Percentiles rank a stretch among this genome's conserved stretches.
These are phyloP conservation scores for Rosa lucieae DNA, from an alignment of 306 rosid species.

Conservation along the genomic window DNA sequence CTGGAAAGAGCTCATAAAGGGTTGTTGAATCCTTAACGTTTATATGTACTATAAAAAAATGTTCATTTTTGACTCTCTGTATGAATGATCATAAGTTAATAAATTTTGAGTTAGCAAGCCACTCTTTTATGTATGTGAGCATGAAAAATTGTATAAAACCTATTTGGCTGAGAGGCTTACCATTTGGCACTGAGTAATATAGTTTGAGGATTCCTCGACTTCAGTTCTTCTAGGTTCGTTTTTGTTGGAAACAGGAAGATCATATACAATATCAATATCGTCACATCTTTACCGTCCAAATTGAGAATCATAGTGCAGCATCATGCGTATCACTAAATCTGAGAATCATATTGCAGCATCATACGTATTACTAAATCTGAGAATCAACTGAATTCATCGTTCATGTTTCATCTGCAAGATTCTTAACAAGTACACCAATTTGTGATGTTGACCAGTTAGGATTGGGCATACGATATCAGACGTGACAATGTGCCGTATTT, in stretches of 20 bases:
- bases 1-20: constrained; percentile 55
- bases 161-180: background rate
- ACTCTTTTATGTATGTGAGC: background rate
- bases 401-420: background rate
- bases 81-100: constrained; percentile 20
- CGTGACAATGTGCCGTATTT: too few species aligned
- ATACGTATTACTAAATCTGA: background rate
- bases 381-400: background rate
- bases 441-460: too few species aligned
- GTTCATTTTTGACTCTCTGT: constrained; percentile 26
- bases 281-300: background rate
- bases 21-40: background rate
- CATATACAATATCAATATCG: background rate
- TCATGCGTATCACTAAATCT: background rate
- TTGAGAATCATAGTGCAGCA: background rate
- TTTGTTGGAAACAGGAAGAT: background rate
- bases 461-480: too few species aligned
- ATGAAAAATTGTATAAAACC: background rate
- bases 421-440: too few species aligned
- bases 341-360: background rate
- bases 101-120: background rate
- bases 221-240: background rate
- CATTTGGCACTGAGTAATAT: background rate
- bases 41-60: constrained; percentile 18
- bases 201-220: background rate